Conservation (phyloP, 2,329 filamentous ascomycete genomes). For the Cryphonectria nitschkei region DNA sequence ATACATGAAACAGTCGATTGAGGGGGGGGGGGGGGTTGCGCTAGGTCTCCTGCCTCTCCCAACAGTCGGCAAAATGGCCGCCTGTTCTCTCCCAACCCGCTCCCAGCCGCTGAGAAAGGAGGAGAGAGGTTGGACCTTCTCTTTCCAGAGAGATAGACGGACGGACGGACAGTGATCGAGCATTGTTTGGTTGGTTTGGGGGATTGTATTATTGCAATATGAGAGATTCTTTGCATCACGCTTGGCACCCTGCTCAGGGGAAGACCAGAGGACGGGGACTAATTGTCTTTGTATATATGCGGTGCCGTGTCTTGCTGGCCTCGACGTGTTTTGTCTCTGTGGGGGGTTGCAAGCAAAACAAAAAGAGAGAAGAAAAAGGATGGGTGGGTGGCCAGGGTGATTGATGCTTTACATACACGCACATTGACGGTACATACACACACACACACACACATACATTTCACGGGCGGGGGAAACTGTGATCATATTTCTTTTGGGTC, state of each 20-base stretch:
- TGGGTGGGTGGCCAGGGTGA: not conserved
- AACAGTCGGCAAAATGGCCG: not conserved
- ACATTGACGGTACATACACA: not conserved
- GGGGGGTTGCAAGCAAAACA: not conserved
- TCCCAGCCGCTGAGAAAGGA: not conserved
- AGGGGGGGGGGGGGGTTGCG: not conserved
- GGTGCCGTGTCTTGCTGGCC: not conserved
- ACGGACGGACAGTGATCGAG: not conserved
- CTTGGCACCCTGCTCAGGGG: not conserved
- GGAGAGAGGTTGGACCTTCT: not conserved
- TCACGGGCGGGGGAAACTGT: not conserved
- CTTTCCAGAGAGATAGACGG: not conserved
- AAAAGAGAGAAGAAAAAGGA: not conserved
- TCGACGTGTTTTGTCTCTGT: not conserved
- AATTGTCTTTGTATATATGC: not conserved
- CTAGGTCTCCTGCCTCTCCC: not conserved
- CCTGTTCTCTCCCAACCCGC: not conserved
- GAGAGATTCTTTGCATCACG: slow-evolving; percentile 12
- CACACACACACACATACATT: not conserved
- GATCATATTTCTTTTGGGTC: not conserved
- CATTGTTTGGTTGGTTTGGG: not conserved
- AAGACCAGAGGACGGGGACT: not conserved
- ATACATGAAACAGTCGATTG: not conserved
- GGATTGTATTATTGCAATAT: slow-evolving; percentile 22
- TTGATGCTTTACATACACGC: not conserved